These are phyloP conservation scores for Boletus reticuloceps DNA, from an alignment of 768 basidiomycete genomes.

Conservation along the genomic window DNA sequence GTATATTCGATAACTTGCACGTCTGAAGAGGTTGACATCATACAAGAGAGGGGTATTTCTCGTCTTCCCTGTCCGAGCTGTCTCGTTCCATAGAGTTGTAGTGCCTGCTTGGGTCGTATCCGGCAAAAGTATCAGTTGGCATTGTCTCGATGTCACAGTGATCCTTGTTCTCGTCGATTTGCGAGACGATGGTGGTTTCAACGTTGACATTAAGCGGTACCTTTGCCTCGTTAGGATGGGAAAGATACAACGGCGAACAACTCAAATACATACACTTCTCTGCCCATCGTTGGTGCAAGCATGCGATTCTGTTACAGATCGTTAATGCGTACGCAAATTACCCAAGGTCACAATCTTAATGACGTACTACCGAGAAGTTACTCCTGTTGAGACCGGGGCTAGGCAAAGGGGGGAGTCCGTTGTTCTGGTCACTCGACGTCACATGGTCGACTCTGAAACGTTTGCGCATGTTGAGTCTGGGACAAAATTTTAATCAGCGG, in stretches of 20 bases:
- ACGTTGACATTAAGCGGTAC: slow-evolving; percentile 32
- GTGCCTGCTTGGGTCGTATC: slow-evolving; percentile 18
- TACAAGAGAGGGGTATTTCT: slow-evolving; percentile 9
- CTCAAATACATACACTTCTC: slow-evolving; percentile 19
- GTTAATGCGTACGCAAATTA: background rate
- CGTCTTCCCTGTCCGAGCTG: slow-evolving; percentile 21
- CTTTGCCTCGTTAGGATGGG: background rate
- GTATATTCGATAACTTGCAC: slow-evolving; percentile 8
- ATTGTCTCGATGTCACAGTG: slow-evolving; percentile 22
- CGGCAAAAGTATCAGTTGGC: slow-evolving; percentile 3
- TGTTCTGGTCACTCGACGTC: slow-evolving; percentile 25
- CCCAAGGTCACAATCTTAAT: background rate
- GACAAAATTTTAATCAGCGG: background rate
- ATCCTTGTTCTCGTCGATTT: slow-evolving; percentile 27
- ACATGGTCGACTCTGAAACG: slow-evolving; percentile 25
- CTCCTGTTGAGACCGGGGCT: slow-evolving; percentile 19
- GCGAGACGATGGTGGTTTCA: slow-evolving; percentile 32
- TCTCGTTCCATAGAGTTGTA: slow-evolving; percentile 17
- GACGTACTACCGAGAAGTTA: slow-evolving; percentile 22
- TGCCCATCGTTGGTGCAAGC: slow-evolving; percentile 13
- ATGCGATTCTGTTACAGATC: slow-evolving; percentile 20
- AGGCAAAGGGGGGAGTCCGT: slow-evolving; percentile 6
- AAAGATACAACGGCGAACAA: background rate
- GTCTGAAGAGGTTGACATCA: background rate
- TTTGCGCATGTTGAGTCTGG: slow-evolving; percentile 32